Base-by-base conservation (phyloP, 768 basidiomycete genomes). In the Tulasnella sp. region DNA sequence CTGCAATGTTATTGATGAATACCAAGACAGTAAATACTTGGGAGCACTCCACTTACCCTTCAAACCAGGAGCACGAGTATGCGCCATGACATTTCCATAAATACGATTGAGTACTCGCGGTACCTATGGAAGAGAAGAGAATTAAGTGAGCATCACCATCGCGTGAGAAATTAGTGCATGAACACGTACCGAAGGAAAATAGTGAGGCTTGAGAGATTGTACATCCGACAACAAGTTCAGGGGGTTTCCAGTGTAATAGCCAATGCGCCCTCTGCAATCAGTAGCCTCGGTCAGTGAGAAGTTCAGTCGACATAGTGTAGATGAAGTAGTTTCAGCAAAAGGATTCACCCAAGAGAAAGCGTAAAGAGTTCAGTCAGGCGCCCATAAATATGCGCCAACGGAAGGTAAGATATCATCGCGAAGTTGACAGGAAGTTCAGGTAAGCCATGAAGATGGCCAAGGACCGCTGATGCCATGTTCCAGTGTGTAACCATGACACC, bases 191-290 rank as follows among this genome's bases (percentile, higher is more conserved):
- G 84, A 80, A 3, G 87, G 84, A 74, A 94, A 84, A 68, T 85
- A 81, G 63, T 85, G 78, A 1, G 95, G 95, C 68, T 85, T 85
- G 64, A 95, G 75, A 64, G 85, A 70, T 69, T 88, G 85, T 27
- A 85, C 79, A 66, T 99, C 95, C 65, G 96, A 93, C 15, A 99
- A 76, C 27, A 99, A 77, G n/a, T 86, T 81, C n/a, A 89, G 72
- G 27, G 86, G 86, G 71, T 96, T 93, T 51, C 93, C 94, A 19
- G 87, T 85, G 67, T 82, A 90, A 71, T 84, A 95, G 21, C 88
- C 91, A 65, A 98, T 82, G 52, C 73, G 74, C 24, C 84, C 85
- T 5, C 45, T 48, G 45, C n/a, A 27, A 43, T n/a, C n/a, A n/a
- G n/a, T n/a, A n/a, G n/a, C n/a, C n/a, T n/a, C n/a, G n/a, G n/a